phyloP scores from a whole-genome alignment of 441 rosid species.

The Eruca vesicaria region DNA sequence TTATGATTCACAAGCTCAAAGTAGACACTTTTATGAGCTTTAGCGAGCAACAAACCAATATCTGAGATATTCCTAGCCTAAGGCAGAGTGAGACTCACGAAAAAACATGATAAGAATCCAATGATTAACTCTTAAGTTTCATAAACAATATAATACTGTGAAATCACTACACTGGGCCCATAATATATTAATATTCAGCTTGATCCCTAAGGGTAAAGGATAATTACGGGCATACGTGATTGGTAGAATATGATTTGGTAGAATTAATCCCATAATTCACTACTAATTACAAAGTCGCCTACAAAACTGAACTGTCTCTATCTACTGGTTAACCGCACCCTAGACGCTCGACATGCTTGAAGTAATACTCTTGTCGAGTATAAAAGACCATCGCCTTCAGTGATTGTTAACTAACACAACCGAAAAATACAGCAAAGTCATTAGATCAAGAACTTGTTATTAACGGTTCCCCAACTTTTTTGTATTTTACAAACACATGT shows the following conservation, averaged over 20 bases:
- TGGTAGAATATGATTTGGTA: not conserved
- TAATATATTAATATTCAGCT: too few relatives aligned
- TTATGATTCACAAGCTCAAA: too few relatives aligned
- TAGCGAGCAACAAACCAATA: too few relatives aligned
- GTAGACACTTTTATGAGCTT: too few relatives aligned
- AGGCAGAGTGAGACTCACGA: too few relatives aligned
- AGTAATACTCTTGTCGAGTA: constrained; percentile 91
- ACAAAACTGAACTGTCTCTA: not conserved
- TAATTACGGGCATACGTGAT: not conserved
- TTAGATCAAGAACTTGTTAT: not conserved
- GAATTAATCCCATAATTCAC: not conserved
- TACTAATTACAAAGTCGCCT: not conserved
- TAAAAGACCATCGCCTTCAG: constrained; percentile 40
- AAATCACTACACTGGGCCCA: too few relatives aligned
- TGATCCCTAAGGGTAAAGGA: too few relatives aligned
- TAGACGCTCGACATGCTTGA: constrained; percentile 56
- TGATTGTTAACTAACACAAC: not conserved
- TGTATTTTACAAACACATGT: too few relatives aligned
- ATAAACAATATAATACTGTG: too few relatives aligned
- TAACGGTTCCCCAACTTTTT: not conserved
- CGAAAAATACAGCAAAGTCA: not conserved
- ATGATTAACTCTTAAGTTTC: too few relatives aligned
- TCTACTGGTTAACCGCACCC: not conserved
- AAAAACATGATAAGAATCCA: too few relatives aligned
- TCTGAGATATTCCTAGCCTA: too few relatives aligned